These are phyloP conservation scores for Hirschfeldia incana DNA, from an alignment of 345 rosid genomes.

Conservation along the genomic window DNA sequence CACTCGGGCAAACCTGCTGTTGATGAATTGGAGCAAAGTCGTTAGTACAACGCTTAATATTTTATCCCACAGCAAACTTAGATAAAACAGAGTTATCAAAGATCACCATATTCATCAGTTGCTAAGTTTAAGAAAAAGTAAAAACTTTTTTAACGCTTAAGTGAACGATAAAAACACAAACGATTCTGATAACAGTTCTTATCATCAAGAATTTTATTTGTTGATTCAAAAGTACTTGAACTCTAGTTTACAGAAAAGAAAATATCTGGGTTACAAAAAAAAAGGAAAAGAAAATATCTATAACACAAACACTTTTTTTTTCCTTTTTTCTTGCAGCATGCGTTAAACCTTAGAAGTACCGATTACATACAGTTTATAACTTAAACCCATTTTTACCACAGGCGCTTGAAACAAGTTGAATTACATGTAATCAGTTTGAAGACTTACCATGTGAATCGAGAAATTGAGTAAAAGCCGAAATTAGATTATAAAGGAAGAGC, in stretches of 20 bases:
- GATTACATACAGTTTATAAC: background rate
- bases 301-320: background rate
- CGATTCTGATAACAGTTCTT: background rate
- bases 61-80: background rate
- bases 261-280: background rate
- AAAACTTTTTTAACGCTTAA: background rate
- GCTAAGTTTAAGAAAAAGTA: background rate
- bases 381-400: background rate
- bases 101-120: background rate
- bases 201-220: background rate
- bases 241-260: background rate
- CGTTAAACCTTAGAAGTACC: background rate
- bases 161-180: background rate
- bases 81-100: no score
- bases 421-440: background rate
- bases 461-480: background rate
- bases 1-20: conserved; percentile 86
- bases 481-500: background rate
- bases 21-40: background rate
- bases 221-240: background rate
- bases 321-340: background rate
- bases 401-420: background rate
- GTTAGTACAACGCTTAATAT: no score
- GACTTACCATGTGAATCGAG: background rate
- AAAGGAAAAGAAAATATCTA: background rate